These are phyloP conservation scores for Candida tallmaniae DNA, from an alignment of 805 yeast genomes.

Conservation along the genomic window DNA sequence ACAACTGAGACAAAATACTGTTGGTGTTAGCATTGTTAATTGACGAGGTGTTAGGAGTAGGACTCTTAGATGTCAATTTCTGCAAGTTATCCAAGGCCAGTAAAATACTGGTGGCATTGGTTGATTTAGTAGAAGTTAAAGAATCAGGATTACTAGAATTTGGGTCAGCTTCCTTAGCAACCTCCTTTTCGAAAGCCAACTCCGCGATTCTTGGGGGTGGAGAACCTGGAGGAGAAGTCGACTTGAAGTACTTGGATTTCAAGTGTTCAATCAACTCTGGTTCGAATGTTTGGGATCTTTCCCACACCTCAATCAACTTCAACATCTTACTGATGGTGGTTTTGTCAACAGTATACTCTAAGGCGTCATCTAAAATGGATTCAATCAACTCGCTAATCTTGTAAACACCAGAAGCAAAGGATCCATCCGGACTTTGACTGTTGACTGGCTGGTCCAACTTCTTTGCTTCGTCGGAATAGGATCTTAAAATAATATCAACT, in stretches of 20 bases:
- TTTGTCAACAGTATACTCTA: slow-evolving; percentile 48
- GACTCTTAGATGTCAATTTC: slow-evolving; percentile 32
- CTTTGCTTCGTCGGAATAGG: slow-evolving; percentile 70
- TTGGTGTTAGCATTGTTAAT: slow-evolving; percentile 15
- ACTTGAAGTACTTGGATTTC: slow-evolving; percentile 53
- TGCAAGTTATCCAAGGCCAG: slow-evolving; percentile 68
- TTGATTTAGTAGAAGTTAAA: not conserved
- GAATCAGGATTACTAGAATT: slow-evolving; percentile 6
- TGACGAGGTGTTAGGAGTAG: slow-evolving; percentile 17
- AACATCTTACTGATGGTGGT: slow-evolving; percentile 65
- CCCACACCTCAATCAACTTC: slow-evolving; percentile 92
- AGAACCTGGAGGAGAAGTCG: slow-evolving; percentile 67
- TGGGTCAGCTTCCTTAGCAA: slow-evolving; percentile 1
- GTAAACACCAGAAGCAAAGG: slow-evolving; percentile 69
- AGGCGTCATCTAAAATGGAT: slow-evolving; percentile 57
- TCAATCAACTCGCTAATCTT: slow-evolving; percentile 62
- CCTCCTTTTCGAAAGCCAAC: slow-evolving; percentile 2
- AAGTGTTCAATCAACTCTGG: slow-evolving; percentile 51
- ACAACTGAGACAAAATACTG: slow-evolving; percentile 40
- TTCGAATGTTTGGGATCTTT: slow-evolving; percentile 72
- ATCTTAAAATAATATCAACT: slow-evolving; percentile 88
- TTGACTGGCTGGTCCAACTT: slow-evolving; percentile 47
- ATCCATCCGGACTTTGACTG: slow-evolving; percentile 56
- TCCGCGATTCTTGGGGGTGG: slow-evolving; percentile 37
- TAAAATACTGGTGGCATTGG: slow-evolving; percentile 52